phyloP scores from a whole-genome alignment of 169 alveolate genomes.

The Plasmodium falciparum region DNA sequence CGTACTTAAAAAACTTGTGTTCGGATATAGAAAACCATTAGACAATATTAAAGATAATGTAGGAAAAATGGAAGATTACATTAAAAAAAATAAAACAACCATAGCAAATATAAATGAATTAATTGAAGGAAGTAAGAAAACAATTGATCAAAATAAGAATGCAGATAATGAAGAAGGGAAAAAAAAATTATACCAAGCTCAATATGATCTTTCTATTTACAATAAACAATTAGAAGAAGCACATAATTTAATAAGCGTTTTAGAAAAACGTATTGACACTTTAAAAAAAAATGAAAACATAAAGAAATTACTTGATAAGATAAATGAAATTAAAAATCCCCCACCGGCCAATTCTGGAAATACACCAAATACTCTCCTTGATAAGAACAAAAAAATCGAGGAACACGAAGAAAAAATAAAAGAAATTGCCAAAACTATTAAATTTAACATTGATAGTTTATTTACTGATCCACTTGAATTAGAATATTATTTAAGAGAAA shows the following conservation, averaged over 20 bases:
- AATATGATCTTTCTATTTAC: conserved; percentile 34
- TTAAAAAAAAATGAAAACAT: conserved; percentile 26
- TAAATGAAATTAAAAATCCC: not conserved
- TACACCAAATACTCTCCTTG: not conserved
- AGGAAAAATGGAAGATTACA: conserved; percentile 19
- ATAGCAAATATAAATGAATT: not conserved
- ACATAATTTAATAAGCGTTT: conserved; percentile 24
- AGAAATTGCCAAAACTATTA: conserved; percentile 43
- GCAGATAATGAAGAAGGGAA: not conserved
- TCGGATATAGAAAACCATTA: conserved; percentile 60
- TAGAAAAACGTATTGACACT: conserved; percentile 14
- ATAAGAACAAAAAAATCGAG: conserved; percentile 1
- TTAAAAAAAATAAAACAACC: conserved; percentile 11
- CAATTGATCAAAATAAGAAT: no score
- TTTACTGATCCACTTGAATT: conserved; percentile 32
- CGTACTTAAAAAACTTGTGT: conserved; percentile 34
- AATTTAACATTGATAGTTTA: conserved; percentile 27
- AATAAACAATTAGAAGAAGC: conserved; percentile 39
- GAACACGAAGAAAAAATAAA: conserved; percentile 6
- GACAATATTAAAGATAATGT: conserved; percentile 47
- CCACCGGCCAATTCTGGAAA: not conserved
- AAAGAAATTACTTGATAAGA: conserved; percentile 8
- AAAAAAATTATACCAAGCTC: conserved; percentile 9
- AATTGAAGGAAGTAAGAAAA: not conserved
- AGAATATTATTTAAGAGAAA: conserved; percentile 56